Base-by-base conservation (phyloP, 768 basidiomycete genomes). In the Guyanaporus albipodus region DNA sequence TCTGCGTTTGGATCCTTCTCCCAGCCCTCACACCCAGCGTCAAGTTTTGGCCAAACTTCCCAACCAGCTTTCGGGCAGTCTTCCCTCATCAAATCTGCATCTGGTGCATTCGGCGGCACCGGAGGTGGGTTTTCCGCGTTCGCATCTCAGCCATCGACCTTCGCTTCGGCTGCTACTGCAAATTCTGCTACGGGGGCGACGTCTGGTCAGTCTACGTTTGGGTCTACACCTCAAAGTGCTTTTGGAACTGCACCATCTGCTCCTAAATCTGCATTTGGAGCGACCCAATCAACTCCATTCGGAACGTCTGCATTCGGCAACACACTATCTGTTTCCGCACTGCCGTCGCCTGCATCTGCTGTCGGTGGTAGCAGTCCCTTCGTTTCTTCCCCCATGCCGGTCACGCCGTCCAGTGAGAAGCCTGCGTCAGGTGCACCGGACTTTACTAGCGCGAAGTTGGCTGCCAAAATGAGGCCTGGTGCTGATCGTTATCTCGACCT, bases 401-500 rank as follows among this genome's bases (percentile, higher is more conserved):
- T 56, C 26, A 54, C 52, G 8, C 48, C 60, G 0, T 62, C 49
- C 12, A 44, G 17, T 3, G 54, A 63, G 18, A 66, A 60, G 38
- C 46, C 55, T 4, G 46, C 36, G 19, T 47, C 58, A 9, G 49
- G 61, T 22, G 40, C 37, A 36, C 72, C 68, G 4, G 69, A 68
- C 48, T 73, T 74, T 53, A 53, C 60, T 8, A 36, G 56, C 1
- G 67, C 68, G n/a, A 67, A 64, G 37, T 52, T 52, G 38, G 58
- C 21, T 23, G 53, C 52, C 6, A 68, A 44, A 72, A 70, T 54
- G 69, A 72, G 50, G 54, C 74, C 75, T 2, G 77, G 73, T 7
- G 50, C 69, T 31, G 76, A 80, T 50, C 76, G 76, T 46, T 86
- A 85, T 55, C 79, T 81, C 48, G 55, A 46, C 26, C 58, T 74